phyloP scores from a whole-genome alignment of 2,329 filamentous ascomycete species.

The Pseudocercospora cruenta region DNA sequence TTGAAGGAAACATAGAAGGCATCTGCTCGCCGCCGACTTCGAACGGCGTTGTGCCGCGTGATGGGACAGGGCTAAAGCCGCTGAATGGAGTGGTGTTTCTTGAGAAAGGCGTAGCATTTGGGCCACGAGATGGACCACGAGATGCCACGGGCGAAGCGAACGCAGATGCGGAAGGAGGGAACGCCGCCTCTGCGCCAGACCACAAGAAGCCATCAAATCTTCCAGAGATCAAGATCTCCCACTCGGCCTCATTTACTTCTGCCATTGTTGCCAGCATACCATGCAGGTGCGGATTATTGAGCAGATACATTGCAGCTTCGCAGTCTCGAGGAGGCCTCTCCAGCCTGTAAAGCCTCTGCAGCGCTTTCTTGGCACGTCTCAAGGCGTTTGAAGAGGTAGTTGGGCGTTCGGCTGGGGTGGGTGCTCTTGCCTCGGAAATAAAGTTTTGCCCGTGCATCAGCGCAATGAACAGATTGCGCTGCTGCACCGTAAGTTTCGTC shows the following conservation, averaged over 20 bases:
- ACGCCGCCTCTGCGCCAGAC: slow-evolving; percentile 75
- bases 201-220: slow-evolving; percentile 95
- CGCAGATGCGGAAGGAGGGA: slow-evolving; percentile 38
- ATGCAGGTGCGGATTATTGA: slow-evolving; percentile 80
- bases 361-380: slow-evolving; percentile 72
- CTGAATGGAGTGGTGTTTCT: slow-evolving; percentile 59
- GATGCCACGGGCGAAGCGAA: slow-evolving; percentile 35
- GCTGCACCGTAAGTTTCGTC: slow-evolving; percentile 76
- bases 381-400: slow-evolving; percentile 65
- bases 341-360: slow-evolving; percentile 84
- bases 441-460: slow-evolving; percentile 66
- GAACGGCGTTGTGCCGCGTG: slow-evolving; percentile 55
- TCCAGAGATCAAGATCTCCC: slow-evolving; percentile 92
- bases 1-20: slow-evolving; percentile 38
- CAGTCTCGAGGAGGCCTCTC: slow-evolving; percentile 75
- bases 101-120: slow-evolving; percentile 46
- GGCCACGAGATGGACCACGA: slow-evolving; percentile 45
- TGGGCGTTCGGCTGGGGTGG: slow-evolving; percentile 60
- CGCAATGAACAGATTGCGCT: slow-evolving; percentile 81
- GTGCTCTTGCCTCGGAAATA: slow-evolving; percentile 60
- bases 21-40: slow-evolving; percentile 36
- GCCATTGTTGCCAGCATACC: slow-evolving; percentile 84
- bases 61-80: slow-evolving; percentile 59
- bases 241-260: slow-evolving; percentile 88
- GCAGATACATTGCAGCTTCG: slow-evolving; percentile 81